Evolutionary conservation across 768 basidiomycete genomes (phyloP), one percentile per base, ranked within the genome.

Genomic region (Pisolithus sp.): DNA sequence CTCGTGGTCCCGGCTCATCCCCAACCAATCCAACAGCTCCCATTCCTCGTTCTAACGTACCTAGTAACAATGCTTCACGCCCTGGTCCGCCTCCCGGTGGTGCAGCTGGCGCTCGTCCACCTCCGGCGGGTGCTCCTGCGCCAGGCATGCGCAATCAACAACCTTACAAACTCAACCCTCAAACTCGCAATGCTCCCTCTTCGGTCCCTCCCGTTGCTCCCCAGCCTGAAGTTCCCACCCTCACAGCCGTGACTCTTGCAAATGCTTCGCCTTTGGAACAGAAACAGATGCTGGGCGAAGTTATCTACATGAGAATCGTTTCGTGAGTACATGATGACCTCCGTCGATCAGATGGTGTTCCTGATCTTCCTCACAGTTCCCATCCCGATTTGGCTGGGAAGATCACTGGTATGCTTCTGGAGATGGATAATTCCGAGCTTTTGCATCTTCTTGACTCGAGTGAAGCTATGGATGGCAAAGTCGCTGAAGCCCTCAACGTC

Each of bases 211-310:
- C 61, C 12, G 62, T 71, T 8, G 70, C 66, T 17, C 70, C 76
- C 34, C 69, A 78, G 48, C 65, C 77, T 53, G 77, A 78, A 18
- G 74, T 77, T 40, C 72, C 84, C 21, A 70, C 73, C 53, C 78
- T 90, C 53, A 82, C 80, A 45, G 73, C 90, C 20, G 76, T 83
- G 62, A 63, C 77, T 9, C 75, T 88, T 54, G 79, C 79, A 40
- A 76, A 63, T 55, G 81, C 82, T 21, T 70, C 77, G 45, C 81
- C 83, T 34, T 74, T 77, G 68, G 95, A 98, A 71, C 93, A 97
- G 81, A 99, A 99, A 78, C 96, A 99, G 71, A 93, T 97, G 87
- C 78, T 99, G 45, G 96, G 96, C 60, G 96, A 99, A 73, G 82
- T 89, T 46, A 83, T 97, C 60, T 97, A 97, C 74, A 85, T 95